A percentile compares a stretch with the other conserved stretches of the same genome.
phyloP scores from a whole-genome alignment of 1,284 basidiomycete species.

The Calocybe gambosa region DNA sequence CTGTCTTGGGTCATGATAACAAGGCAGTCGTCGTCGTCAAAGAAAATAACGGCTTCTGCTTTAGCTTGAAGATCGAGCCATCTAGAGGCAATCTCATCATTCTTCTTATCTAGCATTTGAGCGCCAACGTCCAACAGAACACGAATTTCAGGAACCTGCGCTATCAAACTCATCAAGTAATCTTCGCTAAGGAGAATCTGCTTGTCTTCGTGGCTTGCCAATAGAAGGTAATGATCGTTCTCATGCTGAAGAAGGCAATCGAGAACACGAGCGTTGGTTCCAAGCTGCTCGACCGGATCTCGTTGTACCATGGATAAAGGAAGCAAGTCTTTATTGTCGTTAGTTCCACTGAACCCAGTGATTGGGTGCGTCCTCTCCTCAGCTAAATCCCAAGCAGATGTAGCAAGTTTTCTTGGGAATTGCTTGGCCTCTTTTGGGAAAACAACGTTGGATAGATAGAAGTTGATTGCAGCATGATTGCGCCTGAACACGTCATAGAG shows the following conservation, averaged over 20 bases:
- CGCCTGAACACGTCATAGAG: conserved; percentile 31
- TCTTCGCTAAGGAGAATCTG: conserved; percentile 22
- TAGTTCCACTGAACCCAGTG: conserved; percentile 56
- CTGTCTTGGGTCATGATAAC: conserved; percentile 37
- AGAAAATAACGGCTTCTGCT: conserved; percentile 41
- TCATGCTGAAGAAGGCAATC: conserved; percentile 37
- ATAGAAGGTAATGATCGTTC: conserved; percentile 35
- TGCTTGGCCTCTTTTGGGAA: conserved; percentile 46
- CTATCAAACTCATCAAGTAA: conserved; percentile 29
- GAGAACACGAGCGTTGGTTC: conserved; percentile 48
- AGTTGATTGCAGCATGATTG: conserved; percentile 40
- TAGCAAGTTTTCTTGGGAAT: conserved; percentile 40
- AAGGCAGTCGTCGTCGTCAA: conserved; percentile 38
- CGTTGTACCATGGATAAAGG: conserved; percentile 40
- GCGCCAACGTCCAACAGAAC: conserved; percentile 54
- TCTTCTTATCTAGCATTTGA: conserved; percentile 48
- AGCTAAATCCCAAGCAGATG: conserved; percentile 50
- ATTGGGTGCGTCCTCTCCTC: conserved; percentile 28
- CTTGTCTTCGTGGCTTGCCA: conserved; percentile 14
- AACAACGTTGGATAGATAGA: conserved; percentile 41
- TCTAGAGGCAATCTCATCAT: conserved; percentile 30
- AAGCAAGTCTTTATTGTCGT: conserved; percentile 44
- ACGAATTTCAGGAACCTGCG: conserved; percentile 30
- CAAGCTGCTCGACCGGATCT: conserved; percentile 34
- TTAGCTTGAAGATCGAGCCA: conserved; percentile 33